These are phyloP conservation scores for Saccharomycopsis hybrid DNA, from an alignment of 1,139 yeast genomes.

Conservation along the genomic window DNA sequence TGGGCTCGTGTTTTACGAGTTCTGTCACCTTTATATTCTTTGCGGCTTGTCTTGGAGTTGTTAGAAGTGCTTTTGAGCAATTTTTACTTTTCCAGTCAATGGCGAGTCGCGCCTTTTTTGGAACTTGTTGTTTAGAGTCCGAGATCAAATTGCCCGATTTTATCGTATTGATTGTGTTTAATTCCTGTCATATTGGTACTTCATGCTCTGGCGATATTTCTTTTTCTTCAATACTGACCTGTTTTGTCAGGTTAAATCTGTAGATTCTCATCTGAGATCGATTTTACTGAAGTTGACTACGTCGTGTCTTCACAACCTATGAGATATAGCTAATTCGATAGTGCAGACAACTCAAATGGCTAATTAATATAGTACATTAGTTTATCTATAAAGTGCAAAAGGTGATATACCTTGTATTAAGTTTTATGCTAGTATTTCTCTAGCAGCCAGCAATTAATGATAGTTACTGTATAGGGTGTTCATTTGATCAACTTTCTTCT, in stretches of 20 bases:
- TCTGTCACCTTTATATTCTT: conserved; percentile 2
- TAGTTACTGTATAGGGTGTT: neutral
- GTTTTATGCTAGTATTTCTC: no score
- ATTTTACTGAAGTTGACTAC: no score
- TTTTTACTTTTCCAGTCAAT: neutral
- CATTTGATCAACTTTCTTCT: conserved; percentile 10
- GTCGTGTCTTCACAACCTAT: no score
- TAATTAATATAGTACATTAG: no score
- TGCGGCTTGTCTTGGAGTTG: neutral
- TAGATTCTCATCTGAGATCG: no score
- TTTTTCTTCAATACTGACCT: no score
- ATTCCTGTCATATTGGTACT: conserved; percentile 14
- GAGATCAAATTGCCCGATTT: conserved; percentile 10
- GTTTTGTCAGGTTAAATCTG: no score
- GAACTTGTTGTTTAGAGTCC: conserved; percentile 16
- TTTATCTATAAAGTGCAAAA: no score
- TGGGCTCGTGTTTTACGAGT: conserved; percentile 6
- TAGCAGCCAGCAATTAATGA: no score
- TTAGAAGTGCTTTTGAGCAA: neutral
- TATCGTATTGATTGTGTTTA: conserved; percentile 12
- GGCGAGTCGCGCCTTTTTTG: conserved; percentile 10
- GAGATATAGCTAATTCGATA: no score
- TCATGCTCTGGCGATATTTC: conserved; percentile 19
- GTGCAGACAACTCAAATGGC: no score
- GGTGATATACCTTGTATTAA: no score